Evolutionary conservation across 352 stramenopile genomes (phyloP), one percentile per base, ranked within the genome.

Genomic region (Phytopythium boreale): DNA sequence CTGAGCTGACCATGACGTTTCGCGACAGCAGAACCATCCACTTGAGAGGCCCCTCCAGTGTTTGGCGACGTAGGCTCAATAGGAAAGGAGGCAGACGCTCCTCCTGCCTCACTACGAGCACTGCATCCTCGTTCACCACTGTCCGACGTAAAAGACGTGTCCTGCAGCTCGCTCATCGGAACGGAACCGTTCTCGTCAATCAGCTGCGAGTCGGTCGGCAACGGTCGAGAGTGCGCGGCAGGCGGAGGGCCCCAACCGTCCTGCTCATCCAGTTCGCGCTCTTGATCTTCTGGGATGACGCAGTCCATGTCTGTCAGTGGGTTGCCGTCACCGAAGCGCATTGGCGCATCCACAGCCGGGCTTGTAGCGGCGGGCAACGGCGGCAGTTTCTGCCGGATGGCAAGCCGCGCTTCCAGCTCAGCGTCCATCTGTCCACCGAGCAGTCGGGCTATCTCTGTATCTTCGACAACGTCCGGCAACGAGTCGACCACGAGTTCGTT

Each of bases 151-250:
- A n/a, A 29, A 9, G 36, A 37, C 14, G 36, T 10, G 14, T 49
- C 43, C 53, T 83, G 71, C 1, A 66, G 79, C 55, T 78, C 68
- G 0, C 55, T 49, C 67, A 71, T 74, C 4, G 75, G 36, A 17
- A 86, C 74, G 0, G 59, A 56, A 0, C 80, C 83, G 39, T 92
- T 90, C 52, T 90, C 79, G 6, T 72, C 76, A 50, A 92, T 92
- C n/a, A 92, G 60, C 61, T 92, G 74, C 57, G 83, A 92, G 50
- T 90, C 83, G 2, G 75, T 88, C 2, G 59, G 69, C 29, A 74
- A 63, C 29, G 26, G 50, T 20, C 64, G 62, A 0, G 41, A 29
- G 20, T 52, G 15, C 9, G 41, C 24, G 15, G 58, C 63, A 11
- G 46, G 55, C 12, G 58, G 60, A 22, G 19, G 56, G 0, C 65